A percentile compares a stretch with the other conserved stretches of the same genome.
These are phyloP conservation scores for Arthrobotrys conoides DNA, from an alignment of 2,329 filamentous ascomycete genomes.

Conservation along the genomic window DNA sequence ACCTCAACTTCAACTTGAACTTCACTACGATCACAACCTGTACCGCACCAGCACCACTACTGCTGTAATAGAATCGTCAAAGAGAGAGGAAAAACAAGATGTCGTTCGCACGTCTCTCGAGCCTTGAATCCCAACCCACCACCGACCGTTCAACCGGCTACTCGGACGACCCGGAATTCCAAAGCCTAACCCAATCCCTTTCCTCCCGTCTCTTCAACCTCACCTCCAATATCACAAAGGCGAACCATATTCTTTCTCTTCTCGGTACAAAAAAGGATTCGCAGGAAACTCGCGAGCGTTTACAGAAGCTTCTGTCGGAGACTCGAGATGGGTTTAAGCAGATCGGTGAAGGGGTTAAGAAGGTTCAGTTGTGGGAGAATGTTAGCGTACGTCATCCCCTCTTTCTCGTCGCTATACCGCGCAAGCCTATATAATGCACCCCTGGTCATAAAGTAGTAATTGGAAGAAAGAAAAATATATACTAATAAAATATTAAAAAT, in stretches of 20 bases:
- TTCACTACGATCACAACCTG: neutral
- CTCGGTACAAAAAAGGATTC: conserved; percentile 93
- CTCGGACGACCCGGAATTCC: conserved; percentile 92
- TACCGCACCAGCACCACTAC: neutral
- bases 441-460: too few relatives aligned
- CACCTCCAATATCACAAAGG: conserved; percentile 86
- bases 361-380: conserved; percentile 87
- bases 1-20: conserved; percentile 20
- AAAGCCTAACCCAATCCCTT: conserved; percentile 82
- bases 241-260: conserved; percentile 86
- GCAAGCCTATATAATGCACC: neutral
- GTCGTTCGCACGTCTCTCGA: conserved; percentile 91
- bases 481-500: neutral
- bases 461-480: conserved; percentile 49
- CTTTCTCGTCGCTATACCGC: neutral
- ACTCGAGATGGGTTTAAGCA: conserved; percentile 89
- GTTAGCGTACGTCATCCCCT: conserved; percentile 75
- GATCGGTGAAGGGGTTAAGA: conserved; percentile 93
- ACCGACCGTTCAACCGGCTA: conserved; percentile 80
- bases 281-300: conserved; percentile 87
- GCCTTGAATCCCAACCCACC: conserved; percentile 83
- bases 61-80: neutral
- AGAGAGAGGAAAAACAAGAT: conserved; percentile 69
- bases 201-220: conserved; percentile 91
- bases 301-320: conserved; percentile 88